These are phyloP conservation scores for Sporothrix schenckii DNA, from an alignment of 2,329 filamentous ascomycete species.

Conservation along the genomic window DNA sequence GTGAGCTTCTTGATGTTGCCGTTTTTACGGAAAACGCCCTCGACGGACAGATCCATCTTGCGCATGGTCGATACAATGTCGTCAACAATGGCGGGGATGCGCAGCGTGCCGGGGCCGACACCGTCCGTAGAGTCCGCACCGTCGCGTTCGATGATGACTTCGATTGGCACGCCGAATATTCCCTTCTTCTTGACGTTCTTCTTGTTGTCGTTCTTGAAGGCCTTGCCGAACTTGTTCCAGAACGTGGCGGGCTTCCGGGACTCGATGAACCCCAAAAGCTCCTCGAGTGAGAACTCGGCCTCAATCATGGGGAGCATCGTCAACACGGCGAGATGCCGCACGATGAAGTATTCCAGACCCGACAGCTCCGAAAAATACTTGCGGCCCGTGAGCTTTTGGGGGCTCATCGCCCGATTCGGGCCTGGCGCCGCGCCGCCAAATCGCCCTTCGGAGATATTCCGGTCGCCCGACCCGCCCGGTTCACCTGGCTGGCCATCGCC, in stretches of 20 bases:
- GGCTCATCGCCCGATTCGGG: neutral
- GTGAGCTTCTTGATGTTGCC: conserved; percentile 95
- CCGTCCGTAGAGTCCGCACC: conserved; percentile 98
- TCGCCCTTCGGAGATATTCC: neutral
- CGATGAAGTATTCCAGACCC: conserved; percentile 94
- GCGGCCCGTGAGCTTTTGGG: conserved; percentile 54
- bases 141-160: conserved; percentile 86
- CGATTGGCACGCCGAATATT: conserved; percentile 86
- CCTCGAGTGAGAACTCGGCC: conserved; percentile 88
- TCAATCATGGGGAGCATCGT: conserved; percentile 93
- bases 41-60: conserved; percentile 98
- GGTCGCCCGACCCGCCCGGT: neutral
- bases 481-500: conserved; percentile 51
- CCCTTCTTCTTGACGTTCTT: conserved; percentile 87
- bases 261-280: conserved; percentile 89
- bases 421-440: conserved; percentile 38
- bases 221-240: conserved; percentile 98
- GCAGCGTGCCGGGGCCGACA: conserved; percentile 85
- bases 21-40: conserved; percentile 98
- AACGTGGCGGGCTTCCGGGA: conserved; percentile 86
- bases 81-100: conserved; percentile 92
- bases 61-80: conserved; percentile 93
- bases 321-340: conserved; percentile 89
- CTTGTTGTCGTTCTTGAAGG: conserved; percentile 82
- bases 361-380: conserved; percentile 96